These are phyloP conservation scores for Cryptosporidium bovis DNA, from an alignment of 169 alveolate species.

Conservation along the genomic window DNA sequence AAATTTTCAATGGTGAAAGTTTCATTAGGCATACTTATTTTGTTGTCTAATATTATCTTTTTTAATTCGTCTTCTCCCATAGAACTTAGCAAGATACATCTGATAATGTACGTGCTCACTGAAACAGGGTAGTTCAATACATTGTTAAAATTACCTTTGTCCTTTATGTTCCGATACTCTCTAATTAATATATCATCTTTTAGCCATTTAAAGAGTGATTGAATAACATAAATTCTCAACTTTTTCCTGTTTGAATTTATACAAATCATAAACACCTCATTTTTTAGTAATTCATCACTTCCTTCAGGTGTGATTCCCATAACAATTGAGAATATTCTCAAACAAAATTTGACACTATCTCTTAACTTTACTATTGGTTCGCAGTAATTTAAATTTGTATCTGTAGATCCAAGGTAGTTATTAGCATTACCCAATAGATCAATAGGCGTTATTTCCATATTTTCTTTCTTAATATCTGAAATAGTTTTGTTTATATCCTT, in stretches of 20 bases:
- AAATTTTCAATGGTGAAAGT: conserved; percentile 48
- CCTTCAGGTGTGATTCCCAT: conserved; percentile 2
- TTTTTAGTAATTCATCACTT: neutral
- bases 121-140: conserved; percentile 23
- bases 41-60: conserved; percentile 6
- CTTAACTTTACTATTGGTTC: neutral
- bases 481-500: conserved; percentile 27
- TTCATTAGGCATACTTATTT: conserved; percentile 4
- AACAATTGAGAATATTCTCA: conserved; percentile 30
- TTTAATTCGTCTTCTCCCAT: conserved; percentile 14
- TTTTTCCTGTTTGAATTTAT: conserved; percentile 38
- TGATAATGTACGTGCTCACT: conserved; percentile 47
- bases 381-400: neutral
- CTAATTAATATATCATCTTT: conserved; percentile 52
- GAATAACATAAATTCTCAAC: neutral
- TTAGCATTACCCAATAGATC: neutral
- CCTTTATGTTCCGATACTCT: conserved; percentile 19
- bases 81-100: conserved; percentile 42
- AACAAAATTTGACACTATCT: neutral
- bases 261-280: neutral
- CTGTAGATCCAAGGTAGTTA: neutral
- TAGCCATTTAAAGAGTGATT: conserved; percentile 50
- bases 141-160: conserved; percentile 11
- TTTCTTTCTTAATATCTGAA: conserved; percentile 2
- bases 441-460: conserved; percentile 51